phyloP scores from a whole-genome alignment of 495 filamentous ascomycete genomes.

The Aspergillus baeticus region DNA sequence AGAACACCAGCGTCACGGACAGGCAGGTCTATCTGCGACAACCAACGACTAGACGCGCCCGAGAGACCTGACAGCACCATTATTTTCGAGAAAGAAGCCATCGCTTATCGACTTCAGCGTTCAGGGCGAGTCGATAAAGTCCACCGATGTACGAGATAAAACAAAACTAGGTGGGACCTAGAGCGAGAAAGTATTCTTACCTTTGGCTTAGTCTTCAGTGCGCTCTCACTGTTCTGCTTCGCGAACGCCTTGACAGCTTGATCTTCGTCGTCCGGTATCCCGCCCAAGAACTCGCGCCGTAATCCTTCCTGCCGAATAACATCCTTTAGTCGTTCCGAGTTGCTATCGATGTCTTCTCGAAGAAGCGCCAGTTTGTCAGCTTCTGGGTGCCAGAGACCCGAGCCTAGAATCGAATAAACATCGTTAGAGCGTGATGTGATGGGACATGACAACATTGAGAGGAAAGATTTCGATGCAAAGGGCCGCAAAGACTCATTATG shows the following conservation, averaged over 20 bases:
- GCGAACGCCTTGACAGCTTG: slow-evolving; percentile 68
- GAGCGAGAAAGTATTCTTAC: slow-evolving; percentile 42
- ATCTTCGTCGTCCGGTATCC: slow-evolving; percentile 52
- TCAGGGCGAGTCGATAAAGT: not conserved
- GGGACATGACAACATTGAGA: not conserved
- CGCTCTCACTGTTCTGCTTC: slow-evolving; percentile 62
- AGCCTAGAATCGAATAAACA: slow-evolving; percentile 48
- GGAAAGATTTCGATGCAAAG: not conserved
- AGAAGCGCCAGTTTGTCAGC: slow-evolving; percentile 57
- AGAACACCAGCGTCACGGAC: not conserved
- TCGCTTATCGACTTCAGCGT: not conserved
- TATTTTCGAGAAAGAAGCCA: not conserved
- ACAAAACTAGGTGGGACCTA: not conserved
- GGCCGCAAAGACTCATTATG: too few species aligned
- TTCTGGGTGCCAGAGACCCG: slow-evolving; percentile 78
- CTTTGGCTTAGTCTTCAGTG: slow-evolving; percentile 84
- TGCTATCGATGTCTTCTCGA: slow-evolving; percentile 70
- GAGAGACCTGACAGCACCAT: not conserved
- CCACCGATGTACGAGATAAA: not conserved
- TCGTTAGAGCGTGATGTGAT: not conserved
- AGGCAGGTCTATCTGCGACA: not conserved
- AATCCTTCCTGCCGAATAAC: slow-evolving; percentile 59
- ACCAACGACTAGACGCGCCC: not conserved
- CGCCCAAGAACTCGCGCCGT: slow-evolving; percentile 61
- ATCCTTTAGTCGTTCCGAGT: slow-evolving; percentile 62